Conservation (phyloP, 257 asterid genomes). For the Cruciata laevipes region DNA sequence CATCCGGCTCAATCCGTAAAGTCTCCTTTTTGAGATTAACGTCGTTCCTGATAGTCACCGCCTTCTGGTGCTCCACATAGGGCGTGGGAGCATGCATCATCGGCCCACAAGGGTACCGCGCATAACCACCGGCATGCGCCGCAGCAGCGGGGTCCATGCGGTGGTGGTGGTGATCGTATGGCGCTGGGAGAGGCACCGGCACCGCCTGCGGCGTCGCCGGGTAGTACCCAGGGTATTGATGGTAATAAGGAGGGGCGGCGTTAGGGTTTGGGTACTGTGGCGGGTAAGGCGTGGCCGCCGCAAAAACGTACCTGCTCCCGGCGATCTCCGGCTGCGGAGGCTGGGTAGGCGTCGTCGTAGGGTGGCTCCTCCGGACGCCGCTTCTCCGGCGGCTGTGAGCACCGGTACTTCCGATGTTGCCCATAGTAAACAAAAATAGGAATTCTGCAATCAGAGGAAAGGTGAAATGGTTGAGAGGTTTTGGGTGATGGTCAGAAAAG, state of each 20-base stretch:
- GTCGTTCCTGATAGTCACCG: slow-evolving; percentile 89
- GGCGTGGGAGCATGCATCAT: slow-evolving; percentile 56
- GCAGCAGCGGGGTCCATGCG: slow-evolving; percentile 26
- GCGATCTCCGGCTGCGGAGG: slow-evolving; percentile 67
- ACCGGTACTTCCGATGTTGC: slow-evolving; percentile 83
- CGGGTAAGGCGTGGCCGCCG: slow-evolving; percentile 97
- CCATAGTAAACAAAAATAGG: slow-evolving; percentile 36
- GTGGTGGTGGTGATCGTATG: slow-evolving; percentile 76
- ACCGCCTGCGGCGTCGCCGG: slow-evolving; percentile 53
- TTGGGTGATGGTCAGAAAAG: neutral
- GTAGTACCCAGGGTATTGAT: slow-evolving; percentile 78
- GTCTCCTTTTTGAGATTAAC: slow-evolving; percentile 95
- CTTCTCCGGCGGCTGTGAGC: slow-evolving; percentile 54
- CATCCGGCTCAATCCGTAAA: slow-evolving; percentile 76
- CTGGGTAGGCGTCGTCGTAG: slow-evolving; percentile 66
- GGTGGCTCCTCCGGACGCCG: slow-evolving; percentile 61
- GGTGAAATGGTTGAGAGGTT: neutral
- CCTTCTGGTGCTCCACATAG: slow-evolving; percentile 96
- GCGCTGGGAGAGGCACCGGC: slow-evolving; percentile 69
- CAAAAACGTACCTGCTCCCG: slow-evolving; percentile 84
- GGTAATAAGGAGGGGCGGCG: slow-evolving; percentile 64
- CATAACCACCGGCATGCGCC: slow-evolving; percentile 33
- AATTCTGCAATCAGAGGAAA: neutral
- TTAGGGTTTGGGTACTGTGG: slow-evolving; percentile 69
- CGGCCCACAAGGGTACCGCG: slow-evolving; percentile 67